phyloP scores from a whole-genome alignment of 164 flowering plant species.

The Cinnamomum micranthum region DNA sequence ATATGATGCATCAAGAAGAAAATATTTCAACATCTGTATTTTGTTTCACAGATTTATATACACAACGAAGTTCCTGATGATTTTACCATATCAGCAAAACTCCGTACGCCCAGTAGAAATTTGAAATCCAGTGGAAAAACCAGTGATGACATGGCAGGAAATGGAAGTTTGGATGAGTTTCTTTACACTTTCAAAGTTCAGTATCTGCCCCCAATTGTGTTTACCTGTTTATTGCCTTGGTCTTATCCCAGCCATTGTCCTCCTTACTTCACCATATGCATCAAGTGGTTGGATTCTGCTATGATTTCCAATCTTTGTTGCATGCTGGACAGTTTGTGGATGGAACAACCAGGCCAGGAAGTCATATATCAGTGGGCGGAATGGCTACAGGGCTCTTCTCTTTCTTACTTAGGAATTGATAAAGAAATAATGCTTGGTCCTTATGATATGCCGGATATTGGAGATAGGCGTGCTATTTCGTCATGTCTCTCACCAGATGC shows the following conservation, averaged over 20 bases:
- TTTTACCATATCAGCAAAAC: slow-evolving; percentile 41
- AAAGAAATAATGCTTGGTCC: slow-evolving; percentile 58
- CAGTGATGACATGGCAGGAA: background rate
- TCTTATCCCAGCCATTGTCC: slow-evolving; percentile 79
- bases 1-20: background rate
- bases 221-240: slow-evolving; percentile 73
- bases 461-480: slow-evolving; percentile 71
- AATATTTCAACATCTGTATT: slow-evolving; percentile 5
- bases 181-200: slow-evolving; percentile 63
- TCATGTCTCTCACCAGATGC: slow-evolving; percentile 53
- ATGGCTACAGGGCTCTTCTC: slow-evolving; percentile 66
- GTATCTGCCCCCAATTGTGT: slow-evolving; percentile 67
- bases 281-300: slow-evolving; percentile 63
- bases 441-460: slow-evolving; percentile 28
- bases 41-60: slow-evolving; percentile 55
- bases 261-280: slow-evolving; percentile 62
- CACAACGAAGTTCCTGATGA: slow-evolving; percentile 49
- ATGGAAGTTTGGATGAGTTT: slow-evolving; percentile 36
- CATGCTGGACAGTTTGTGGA: slow-evolving; percentile 72
- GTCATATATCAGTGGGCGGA: slow-evolving; percentile 80
- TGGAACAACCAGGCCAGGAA: slow-evolving; percentile 53
- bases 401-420: slow-evolving; percentile 60
- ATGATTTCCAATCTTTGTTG: slow-evolving; percentile 60
- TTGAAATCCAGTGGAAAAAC: slow-evolving; percentile 16
- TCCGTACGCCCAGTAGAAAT: slow-evolving; percentile 29